Evolutionary conservation across 805 yeast genomes (phyloP), one percentile per base, ranked within the genome.

Genomic region (Nakazawaea peltata): DNA sequence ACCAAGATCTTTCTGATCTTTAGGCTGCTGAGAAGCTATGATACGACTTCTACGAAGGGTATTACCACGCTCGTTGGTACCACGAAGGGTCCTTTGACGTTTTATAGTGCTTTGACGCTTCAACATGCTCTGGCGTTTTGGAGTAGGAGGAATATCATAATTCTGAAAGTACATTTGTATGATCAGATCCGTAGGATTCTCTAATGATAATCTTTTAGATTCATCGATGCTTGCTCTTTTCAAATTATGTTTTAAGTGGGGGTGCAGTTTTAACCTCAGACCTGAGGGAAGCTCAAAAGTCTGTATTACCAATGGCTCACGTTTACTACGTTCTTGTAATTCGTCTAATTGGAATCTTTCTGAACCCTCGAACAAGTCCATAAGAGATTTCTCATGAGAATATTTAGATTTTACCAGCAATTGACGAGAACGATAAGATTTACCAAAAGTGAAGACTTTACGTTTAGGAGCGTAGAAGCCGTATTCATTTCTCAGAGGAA

Each of bases 201-300:
- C 36, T 11, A 53, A 35, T 1, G 17, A 23, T 3, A 52, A n/a
- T 9, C n/a, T n/a, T n/a, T n/a, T n/a, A n/a, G 32, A n/a, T 12
- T 29, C 25, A 11, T 19, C 23, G 14, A 41, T 26, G 4, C 21
- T 19, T 8, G 46, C 9, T 11, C 35, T 33, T 17, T 45, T 41
- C 3, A 54, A 33, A 12, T 46, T 28, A 29, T 45, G 45, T 28
- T 42, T 37, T 16, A 54, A 24, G 3, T 37, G 33, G 13, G 59
- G 59, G 16, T 45, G 45, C 19, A 36, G 18, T 34, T 48, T 48
- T 28, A 40, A 22, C 19, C 41, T 38, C 18, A 45, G 44, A 1
- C 19, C 15, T 13, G 19, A 15, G 1, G 50, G 44, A 3, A 36
- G 10, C 3, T 30, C 28, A 15, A 22, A 36, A 12, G 31, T 24